Evolutionary conservation across 192 early-diverging fungal genomes (phyloP).

Genomic region (Linnemannia hyalina): DNA sequence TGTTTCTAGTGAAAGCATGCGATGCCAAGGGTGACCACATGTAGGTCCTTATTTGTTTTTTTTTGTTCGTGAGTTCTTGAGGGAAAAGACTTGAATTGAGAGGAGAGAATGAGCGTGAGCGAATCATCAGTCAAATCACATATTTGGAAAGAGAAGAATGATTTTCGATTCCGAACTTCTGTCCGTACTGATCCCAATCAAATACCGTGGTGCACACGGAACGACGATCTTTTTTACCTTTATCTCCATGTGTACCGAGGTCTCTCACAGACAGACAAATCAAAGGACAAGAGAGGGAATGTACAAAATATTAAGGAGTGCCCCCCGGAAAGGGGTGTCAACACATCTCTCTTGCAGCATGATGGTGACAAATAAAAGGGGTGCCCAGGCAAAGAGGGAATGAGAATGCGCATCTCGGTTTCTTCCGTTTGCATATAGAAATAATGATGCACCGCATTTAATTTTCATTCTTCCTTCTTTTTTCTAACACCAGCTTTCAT

Average conservation of each 20-base stretch:
- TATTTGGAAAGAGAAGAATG: not conserved
- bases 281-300: too few relatives aligned
- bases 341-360: too few relatives aligned
- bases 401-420: too few relatives aligned
- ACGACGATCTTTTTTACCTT: not conserved
- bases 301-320: too few relatives aligned
- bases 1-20: slow-evolving; percentile 66
- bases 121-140: not conserved
- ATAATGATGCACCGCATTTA: too few relatives aligned
- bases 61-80: slow-evolving; percentile 3
- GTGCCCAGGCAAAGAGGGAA: too few relatives aligned
- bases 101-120: not conserved
- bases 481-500: too few relatives aligned
- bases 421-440: too few relatives aligned
- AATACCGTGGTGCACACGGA: not conserved
- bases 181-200: not conserved
- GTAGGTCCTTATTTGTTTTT: slow-evolving; percentile 56
- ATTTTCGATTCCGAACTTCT: not conserved
- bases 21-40: slow-evolving; percentile 79
- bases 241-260: not conserved
- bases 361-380: too few relatives aligned
- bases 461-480: too few relatives aligned
- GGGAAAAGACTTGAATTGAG: not conserved
- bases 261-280: too few relatives aligned
- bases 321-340: too few relatives aligned